phyloP scores from a whole-genome alignment of 176 grass and related monocot species.

The Oryza rufipogon region DNA sequence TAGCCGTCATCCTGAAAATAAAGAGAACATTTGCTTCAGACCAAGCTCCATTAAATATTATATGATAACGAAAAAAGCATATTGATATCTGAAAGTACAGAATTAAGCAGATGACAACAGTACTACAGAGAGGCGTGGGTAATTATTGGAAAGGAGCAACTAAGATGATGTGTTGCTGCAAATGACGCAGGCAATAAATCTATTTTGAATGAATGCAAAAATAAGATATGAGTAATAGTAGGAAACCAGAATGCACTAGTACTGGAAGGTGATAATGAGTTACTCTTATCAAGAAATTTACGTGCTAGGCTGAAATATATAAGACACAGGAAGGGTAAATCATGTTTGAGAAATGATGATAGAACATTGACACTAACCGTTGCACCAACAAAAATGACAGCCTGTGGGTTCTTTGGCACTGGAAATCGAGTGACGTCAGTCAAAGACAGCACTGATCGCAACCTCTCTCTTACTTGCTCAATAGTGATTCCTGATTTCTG shows the following conservation, averaged over 20 bases:
- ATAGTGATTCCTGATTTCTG: constrained; percentile 48
- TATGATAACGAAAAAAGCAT: neutral
- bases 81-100: constrained; percentile 1
- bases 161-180: neutral
- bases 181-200: neutral
- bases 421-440: constrained; percentile 92
- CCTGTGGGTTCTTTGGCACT: constrained; percentile 66
- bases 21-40: constrained; percentile 30
- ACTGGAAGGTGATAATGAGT: neutral
- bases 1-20: constrained; percentile 87
- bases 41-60: constrained; percentile 18
- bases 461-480: constrained; percentile 79
- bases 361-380: constrained; percentile 45
- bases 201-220: constrained; percentile 17
- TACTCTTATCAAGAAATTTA: constrained; percentile 12
- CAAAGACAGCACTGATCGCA: constrained; percentile 80
- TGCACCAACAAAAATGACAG: constrained; percentile 77
- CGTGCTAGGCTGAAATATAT: neutral
- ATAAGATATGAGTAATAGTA: neutral
- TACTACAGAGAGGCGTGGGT: neutral
- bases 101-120: neutral
- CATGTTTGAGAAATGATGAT: neutral
- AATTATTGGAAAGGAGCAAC: neutral
- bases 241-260: constrained; percentile 5
- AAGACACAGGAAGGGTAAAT: neutral